phyloP scores from a whole-genome alignment of 164 flowering plant genomes.

The Akebia trifoliata region DNA sequence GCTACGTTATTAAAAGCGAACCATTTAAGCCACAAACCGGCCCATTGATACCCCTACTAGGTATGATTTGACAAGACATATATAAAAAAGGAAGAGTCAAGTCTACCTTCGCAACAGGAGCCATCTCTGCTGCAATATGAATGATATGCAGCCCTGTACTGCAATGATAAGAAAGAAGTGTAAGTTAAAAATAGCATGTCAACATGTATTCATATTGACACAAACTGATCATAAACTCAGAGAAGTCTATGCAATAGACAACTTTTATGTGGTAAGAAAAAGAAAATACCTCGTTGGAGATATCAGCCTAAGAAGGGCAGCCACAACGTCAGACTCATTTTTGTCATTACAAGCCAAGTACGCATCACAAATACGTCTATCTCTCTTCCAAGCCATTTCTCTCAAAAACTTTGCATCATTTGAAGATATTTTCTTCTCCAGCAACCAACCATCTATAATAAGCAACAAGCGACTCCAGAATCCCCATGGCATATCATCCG shows the following conservation, averaged over 20 bases:
- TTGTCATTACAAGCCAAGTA: conserved; percentile 63
- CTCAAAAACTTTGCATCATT: conserved; percentile 65
- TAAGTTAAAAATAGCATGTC: conserved; percentile 6
- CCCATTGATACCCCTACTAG: too few species aligned
- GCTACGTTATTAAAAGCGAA: too few species aligned
- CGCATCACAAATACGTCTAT: conserved; percentile 55
- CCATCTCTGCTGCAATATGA: conserved; percentile 99
- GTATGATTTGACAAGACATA: too few species aligned
- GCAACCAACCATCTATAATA: conserved; percentile 76
- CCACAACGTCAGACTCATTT: conserved; percentile 49
- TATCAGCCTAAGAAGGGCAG: conserved; percentile 50
- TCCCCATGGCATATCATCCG: conserved; percentile 79
- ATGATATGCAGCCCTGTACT: conserved; percentile 78
- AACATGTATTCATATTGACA: not conserved
- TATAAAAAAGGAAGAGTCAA: not conserved
- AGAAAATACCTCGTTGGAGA: conserved; percentile 47
- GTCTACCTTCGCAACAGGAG: conserved; percentile 97
- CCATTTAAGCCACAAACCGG: too few species aligned
- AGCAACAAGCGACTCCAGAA: conserved; percentile 90
- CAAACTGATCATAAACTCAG: not conserved
- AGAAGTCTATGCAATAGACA: not conserved
- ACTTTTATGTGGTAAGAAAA: conserved; percentile 2
- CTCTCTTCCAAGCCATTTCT: conserved; percentile 83
- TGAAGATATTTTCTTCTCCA: conserved; percentile 73
- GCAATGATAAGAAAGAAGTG: conserved; percentile 26